Conservation (phyloP, 352 stramenopile species). For the Vaucheria bursata region DNA sequence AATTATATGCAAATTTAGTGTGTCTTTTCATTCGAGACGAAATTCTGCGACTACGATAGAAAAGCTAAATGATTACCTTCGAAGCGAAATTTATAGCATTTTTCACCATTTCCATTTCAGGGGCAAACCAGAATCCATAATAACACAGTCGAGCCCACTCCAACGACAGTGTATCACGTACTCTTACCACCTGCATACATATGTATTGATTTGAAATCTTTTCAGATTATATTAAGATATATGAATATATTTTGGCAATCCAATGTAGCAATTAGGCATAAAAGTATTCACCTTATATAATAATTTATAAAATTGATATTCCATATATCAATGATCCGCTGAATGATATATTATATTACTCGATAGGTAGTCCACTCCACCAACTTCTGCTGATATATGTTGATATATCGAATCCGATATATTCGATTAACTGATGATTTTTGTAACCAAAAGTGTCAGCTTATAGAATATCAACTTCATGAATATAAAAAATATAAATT, state of each 20-base stretch:
- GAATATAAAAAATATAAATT: too few relatives aligned
- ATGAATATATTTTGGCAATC: neutral
- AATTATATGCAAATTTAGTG: constrained; percentile 19
- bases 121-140: constrained; percentile 99
- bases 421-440: too few relatives aligned
- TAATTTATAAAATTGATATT: too few relatives aligned
- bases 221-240: neutral
- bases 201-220: neutral
- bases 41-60: neutral
- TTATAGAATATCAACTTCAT: too few relatives aligned
- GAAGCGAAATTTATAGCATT: constrained; percentile 86
- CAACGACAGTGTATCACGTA: constrained; percentile 75
- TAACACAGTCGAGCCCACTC: constrained; percentile 96
- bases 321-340: too few relatives aligned
- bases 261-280: too few relatives aligned
- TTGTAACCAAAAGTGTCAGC: too few relatives aligned
- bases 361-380: too few relatives aligned
- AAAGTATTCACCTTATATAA: too few relatives aligned
- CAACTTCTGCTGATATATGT: too few relatives aligned
- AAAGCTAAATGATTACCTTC: constrained; percentile 28
- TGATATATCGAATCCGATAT: too few relatives aligned
- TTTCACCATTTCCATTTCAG: constrained; percentile 95
- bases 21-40: constrained; percentile 3
- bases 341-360: too few relatives aligned
- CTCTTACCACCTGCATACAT: constrained; percentile 45